Conservation (phyloP, 78 protist genomes). For the Planoprotostelium fungivorum region DNA sequence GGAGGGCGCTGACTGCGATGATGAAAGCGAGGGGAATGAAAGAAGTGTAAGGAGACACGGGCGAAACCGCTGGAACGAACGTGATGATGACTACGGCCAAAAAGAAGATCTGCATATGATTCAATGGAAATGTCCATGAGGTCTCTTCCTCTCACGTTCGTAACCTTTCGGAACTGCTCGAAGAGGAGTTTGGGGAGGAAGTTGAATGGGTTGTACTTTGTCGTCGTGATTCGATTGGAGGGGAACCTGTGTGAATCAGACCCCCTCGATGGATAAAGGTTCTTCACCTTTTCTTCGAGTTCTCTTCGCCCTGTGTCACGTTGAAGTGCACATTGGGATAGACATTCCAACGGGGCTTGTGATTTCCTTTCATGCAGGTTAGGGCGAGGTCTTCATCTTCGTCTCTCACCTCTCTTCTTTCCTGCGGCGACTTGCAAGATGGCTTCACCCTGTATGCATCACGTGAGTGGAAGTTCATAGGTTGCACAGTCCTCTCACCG, state of each 20-base stretch:
- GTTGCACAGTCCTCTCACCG: background rate
- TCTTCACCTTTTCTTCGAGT: background rate
- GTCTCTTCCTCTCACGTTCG: conserved; percentile 3
- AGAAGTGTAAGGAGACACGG: conserved; percentile 50
- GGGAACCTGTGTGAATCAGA: conserved; percentile 22
- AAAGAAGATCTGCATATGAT: conserved; percentile 55
- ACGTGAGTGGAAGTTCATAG: background rate
- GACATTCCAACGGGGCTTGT: background rate
- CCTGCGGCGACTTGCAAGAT: background rate
- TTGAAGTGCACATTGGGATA: background rate
- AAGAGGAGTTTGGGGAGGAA: conserved; percentile 61
- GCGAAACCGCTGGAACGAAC: conserved; percentile 34
- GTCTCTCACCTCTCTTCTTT: background rate
- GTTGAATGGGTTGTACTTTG: conserved; percentile 56
- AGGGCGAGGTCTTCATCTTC: too few relatives aligned
- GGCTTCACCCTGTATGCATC: background rate
- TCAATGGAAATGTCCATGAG: conserved; percentile 12
- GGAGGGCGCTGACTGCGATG: conserved; percentile 35
- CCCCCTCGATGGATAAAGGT: background rate
- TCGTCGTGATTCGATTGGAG: conserved; percentile 48
- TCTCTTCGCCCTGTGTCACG: background rate
- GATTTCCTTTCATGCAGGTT: too few relatives aligned
- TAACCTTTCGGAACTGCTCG: conserved; percentile 62
- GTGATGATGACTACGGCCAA: conserved; percentile 53
- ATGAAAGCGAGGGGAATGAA: conserved; percentile 59